Base-by-base conservation (phyloP, 1,139 yeast genomes). In the Cylindricascospora bacillispora region DNA sequence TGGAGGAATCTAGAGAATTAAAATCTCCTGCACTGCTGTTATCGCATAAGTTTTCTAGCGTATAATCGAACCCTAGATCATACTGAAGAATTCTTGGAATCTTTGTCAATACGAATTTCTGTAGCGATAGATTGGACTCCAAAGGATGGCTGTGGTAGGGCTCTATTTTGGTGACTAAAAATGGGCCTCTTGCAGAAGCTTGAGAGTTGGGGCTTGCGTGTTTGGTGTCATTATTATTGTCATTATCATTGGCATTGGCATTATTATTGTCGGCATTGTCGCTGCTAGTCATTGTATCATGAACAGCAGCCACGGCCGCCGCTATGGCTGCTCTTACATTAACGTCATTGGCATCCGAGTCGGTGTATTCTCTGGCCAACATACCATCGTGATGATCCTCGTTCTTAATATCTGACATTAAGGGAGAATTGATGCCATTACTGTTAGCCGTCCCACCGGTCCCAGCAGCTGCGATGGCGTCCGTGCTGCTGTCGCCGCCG, bases 71-170 rank as follows among this genome's bases (percentile, higher is more conserved):
- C 34, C 50, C 49, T 31, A 52, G 36, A 33, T 52, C 56, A 27
- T 45, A 40, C 30, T 50, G 56, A 24, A 52, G 31, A 17, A 52
- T 52, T 27, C 45, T 44, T 7, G 56, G 54, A 12, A 51, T 47
- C 33, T 52, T 52, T 6, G 53, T 50, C 30, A 51, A 32, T 3
- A 52, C 53, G 26, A 49, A 52, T 35, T 47, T 48, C 24, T 45
- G 45, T 23, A 52, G 29, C 3, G 50, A 28, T 31, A 52, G 32
- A 32, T 52, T 52, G 15, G 50, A 40, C 28, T 50, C 52, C 25
- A 51, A 34, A 4, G 57, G 50, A 28, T 52, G 57, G 30, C 47
- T 49, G 35, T 52, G 57, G 25, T 49, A 50, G 5, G 56, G 56
- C 23, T 48, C 52, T 25, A 51, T 50, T 32, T 51, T 51, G 4